Evolutionary conservation across 192 early-diverging fungal species (phyloP), one percentile per base, ranked within the genome.

Genomic region (Backusella macrospora): DNA sequence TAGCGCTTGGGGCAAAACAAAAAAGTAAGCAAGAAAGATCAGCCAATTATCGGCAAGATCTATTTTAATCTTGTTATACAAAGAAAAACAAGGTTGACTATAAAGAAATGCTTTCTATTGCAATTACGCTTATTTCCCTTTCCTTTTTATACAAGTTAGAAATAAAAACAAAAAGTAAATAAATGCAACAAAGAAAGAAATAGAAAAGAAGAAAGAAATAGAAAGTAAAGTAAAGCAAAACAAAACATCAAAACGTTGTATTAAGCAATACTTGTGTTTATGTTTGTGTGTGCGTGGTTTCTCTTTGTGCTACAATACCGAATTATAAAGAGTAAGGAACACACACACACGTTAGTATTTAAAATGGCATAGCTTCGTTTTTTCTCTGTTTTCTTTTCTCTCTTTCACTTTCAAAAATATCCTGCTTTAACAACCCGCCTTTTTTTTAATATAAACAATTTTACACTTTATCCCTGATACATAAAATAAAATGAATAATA

Each of bases 1-100:
- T 26, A 59, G 26, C 52, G 52, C 52, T 59, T 59, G 52, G 52
- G 52, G 21, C 52, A 59, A 59, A 59, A 59, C 52, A 59, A 59
- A 59, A 52, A 26, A 23, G 52, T 59, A 23, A 59, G 26, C 8
- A 59, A 59, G 26, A 59, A 52, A 59, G 52, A 59, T 59, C 52
- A 59, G 26, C 52, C 52, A 59, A 59, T 59, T 10, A 59, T 23
- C 18, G 26, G 5, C n/a, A 59, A 59, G 52, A 59, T 59, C 52
- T 59, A 59, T 59, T 59, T 59, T 59, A 59, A 59, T 26, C 21
- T 59, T 26, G 52, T 59, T 26, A 59, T 59, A 59, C 52, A 59
- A 59, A 59, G 21, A 59, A 59, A 46, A 59, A 59, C 52, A 59
- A 59, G 52, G 21, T 59, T 59, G 52, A 21, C 26, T 59, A 59